Evolutionary conservation across 2,329 filamentous ascomycete genomes (phyloP).

Genomic region (Ophioceras dolichostomum): DNA sequence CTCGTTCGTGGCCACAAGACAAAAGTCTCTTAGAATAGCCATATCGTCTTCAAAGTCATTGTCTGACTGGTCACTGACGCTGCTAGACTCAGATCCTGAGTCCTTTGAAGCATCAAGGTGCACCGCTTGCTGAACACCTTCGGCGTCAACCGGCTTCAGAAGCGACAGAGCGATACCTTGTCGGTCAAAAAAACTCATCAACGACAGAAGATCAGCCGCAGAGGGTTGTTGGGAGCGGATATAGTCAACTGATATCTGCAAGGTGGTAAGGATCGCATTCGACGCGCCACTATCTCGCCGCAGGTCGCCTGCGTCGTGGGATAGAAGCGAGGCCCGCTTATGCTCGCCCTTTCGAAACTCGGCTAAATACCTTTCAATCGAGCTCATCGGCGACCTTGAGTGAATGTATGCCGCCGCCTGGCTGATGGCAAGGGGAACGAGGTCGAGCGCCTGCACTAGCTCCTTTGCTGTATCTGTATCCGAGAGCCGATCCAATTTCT

Average conservation of each 20-base stretch:
- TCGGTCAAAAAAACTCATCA: background rate
- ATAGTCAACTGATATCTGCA: background rate
- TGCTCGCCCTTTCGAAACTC: too few relatives aligned
- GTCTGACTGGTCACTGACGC: background rate
- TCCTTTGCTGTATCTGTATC: too few relatives aligned
- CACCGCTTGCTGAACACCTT: background rate
- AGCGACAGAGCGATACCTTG: slow-evolving; percentile 21
- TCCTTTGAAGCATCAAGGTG: slow-evolving; percentile 3
- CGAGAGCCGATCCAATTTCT: background rate
- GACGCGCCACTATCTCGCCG: background rate
- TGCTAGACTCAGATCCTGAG: background rate
- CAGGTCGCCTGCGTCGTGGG: background rate
- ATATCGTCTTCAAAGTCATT: slow-evolving; percentile 20
- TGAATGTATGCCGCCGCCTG: too few relatives aligned
- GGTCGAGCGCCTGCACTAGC: too few relatives aligned
- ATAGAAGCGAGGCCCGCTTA: background rate
- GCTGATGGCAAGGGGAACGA: too few relatives aligned
- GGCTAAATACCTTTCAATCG: too few relatives aligned
- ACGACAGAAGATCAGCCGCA: background rate
- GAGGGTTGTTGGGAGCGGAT: background rate
- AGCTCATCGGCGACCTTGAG: too few relatives aligned
- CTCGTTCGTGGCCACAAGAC: slow-evolving; percentile 16
- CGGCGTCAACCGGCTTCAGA: slow-evolving; percentile 8
- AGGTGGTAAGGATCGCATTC: background rate
- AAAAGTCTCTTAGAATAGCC: slow-evolving; percentile 19